Conservation (phyloP, 1,284 basidiomycete species). For the Puccinia horiana region DNA sequence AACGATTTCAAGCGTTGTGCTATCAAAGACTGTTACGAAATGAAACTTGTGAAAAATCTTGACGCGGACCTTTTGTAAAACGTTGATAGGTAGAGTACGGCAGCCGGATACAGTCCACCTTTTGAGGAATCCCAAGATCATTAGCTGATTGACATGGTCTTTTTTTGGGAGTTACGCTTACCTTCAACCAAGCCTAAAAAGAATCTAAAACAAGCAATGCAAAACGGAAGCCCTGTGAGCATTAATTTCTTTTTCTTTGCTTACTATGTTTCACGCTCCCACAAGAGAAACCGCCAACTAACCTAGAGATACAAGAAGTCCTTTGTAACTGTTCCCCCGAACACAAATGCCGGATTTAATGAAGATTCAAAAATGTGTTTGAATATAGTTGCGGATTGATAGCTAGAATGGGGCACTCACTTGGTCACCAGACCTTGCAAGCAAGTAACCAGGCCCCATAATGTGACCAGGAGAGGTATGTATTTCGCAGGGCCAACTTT, state of each 20-base stretch:
- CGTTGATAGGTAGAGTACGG: conserved; percentile 25
- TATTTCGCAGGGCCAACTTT: background rate
- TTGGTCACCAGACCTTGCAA: background rate
- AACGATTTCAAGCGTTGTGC: background rate
- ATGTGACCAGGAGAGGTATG: background rate
- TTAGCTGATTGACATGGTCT: no score
- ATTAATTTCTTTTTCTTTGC: no score
- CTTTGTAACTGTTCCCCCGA: background rate
- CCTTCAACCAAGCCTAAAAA: no score
- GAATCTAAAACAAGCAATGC: no score
- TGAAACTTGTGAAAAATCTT: no score
- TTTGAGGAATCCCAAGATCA: background rate
- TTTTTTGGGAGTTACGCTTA: no score
- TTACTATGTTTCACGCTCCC: no score
- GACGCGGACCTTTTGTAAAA: conserved; percentile 19
- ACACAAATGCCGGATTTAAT: background rate
- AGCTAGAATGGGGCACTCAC: background rate
- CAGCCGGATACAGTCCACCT: conserved; percentile 28
- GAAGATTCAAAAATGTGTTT: no score
- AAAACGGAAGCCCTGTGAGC: no score
- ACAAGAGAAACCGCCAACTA: no score
- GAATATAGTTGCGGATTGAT: no score
- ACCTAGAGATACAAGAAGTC: conserved; percentile 8
- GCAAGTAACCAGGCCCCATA: background rate
- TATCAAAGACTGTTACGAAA: background rate